These are phyloP conservation scores for Phytophthora brassicae DNA, from an alignment of 352 stramenopile genomes.

Conservation along the genomic window DNA sequence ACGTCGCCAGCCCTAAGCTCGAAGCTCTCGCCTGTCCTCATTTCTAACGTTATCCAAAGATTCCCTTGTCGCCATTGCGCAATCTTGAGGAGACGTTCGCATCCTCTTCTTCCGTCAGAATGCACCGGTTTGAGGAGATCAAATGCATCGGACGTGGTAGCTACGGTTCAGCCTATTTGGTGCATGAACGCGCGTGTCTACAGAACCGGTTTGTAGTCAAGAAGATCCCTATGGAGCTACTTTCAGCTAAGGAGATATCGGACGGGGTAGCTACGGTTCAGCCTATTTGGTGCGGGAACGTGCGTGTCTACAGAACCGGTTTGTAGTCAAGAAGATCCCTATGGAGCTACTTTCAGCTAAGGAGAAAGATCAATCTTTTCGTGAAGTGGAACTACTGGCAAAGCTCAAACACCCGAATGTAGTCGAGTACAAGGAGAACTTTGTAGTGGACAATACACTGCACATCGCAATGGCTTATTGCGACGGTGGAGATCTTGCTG, in stretches of 20 bases:
- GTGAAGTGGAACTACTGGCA: slow-evolving; percentile 89
- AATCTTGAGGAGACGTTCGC: slow-evolving; percentile 22
- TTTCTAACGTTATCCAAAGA: background rate
- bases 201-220: slow-evolving; percentile 73
- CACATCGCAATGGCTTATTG: slow-evolving; percentile 97
- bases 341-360: slow-evolving; percentile 79
- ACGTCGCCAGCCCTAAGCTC: too few species aligned
- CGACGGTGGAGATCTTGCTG: slow-evolving; percentile 87
- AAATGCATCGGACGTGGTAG: slow-evolving; percentile 76
- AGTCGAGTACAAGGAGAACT: slow-evolving; percentile 94
- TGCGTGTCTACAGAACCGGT: slow-evolving; percentile 37
- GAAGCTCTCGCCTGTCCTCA: too few species aligned
- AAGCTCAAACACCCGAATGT: slow-evolving; percentile 93
- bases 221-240: slow-evolving; percentile 86
- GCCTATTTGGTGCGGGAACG: slow-evolving; percentile 64
- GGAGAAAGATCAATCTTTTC: slow-evolving; percentile 78
- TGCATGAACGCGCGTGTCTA: slow-evolving; percentile 37
- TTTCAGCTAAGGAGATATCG: slow-evolving; percentile 78
- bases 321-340: slow-evolving; percentile 88
- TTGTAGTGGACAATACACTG: slow-evolving; percentile 77
- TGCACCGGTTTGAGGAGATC: slow-evolving; percentile 80
- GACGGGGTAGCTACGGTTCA: too few species aligned
- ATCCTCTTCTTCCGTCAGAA: slow-evolving; percentile 14
- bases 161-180: slow-evolving; percentile 75
- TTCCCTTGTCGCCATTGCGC: background rate